Evolutionary conservation across 345 rosid genomes (phyloP).

Genomic region (Bruguiera gymnorhiza): DNA sequence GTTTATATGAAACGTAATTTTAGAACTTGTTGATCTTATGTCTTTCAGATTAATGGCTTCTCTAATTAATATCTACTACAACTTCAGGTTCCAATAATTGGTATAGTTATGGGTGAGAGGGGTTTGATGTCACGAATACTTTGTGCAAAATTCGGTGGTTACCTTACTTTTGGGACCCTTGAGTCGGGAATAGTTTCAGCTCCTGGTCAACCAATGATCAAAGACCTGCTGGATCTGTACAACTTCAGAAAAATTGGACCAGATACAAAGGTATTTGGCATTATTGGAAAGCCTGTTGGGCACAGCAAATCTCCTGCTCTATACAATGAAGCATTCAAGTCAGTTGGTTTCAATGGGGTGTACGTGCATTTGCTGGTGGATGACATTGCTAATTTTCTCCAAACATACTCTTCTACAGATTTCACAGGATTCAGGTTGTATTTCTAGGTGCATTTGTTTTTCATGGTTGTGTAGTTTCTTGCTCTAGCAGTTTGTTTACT

Average conservation of each 20-base stretch:
- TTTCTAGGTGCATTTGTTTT: conserved; percentile 5
- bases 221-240: conserved; percentile 69
- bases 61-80: conserved; percentile 3
- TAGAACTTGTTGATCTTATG: background rate
- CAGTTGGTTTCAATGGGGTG: conserved; percentile 72
- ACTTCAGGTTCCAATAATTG: conserved; percentile 79
- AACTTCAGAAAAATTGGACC: conserved; percentile 77
- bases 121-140: conserved; percentile 88
- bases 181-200: conserved; percentile 83
- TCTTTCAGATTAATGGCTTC: conserved; percentile 2
- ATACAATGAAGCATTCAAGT: conserved; percentile 86
- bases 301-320: conserved; percentile 93
- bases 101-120: conserved; percentile 90
- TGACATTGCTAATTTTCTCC: conserved; percentile 67
- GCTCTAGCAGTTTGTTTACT: conserved; percentile 2
- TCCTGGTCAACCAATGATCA: conserved; percentile 88
- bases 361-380: conserved; percentile 79
- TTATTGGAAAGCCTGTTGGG: conserved; percentile 90
- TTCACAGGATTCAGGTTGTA: conserved; percentile 90
- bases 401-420: conserved; percentile 68
- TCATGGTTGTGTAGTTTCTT: background rate
- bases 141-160: conserved; percentile 90
- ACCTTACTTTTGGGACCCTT: conserved; percentile 84
- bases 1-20: background rate
- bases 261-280: conserved; percentile 83